Base-by-base conservation (phyloP, 805 yeast species). In the Teunomyces tritomae region DNA sequence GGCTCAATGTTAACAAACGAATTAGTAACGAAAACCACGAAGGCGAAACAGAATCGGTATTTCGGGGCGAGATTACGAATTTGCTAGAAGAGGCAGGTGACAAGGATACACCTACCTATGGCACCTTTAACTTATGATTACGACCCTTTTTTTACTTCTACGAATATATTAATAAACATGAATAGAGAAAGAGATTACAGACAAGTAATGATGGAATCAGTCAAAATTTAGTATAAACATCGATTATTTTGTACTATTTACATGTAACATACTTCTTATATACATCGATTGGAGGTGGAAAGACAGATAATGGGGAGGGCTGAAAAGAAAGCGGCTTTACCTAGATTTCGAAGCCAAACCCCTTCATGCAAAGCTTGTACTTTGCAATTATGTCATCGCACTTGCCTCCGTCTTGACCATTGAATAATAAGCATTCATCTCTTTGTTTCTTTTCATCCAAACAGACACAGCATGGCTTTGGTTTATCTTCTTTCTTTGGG, bases 401-500 rank as follows among this genome's bases (percentile, higher is more conserved):
- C 58, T 89, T 85, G 28, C 84, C 89, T 40, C 87, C 76, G 14
- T 90, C 97, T 56, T 85, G 85, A 42, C 96, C 97, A 58, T 87
- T 83, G 56, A 80, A 70, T 53, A 92, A 76, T 48, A 92, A 71
- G 64, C 98, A 94, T 60, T 90, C 91, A 61, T 92, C 99, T 62
- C 98, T 80, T 20, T 71, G 65, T 51, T 85, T 78, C 69, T 89
- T 89, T 61, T 89, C 89, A 29, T 86, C 87, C 57, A 84, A 79
- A 68, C 98, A 94, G 17, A 92, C 98, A 63, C 98, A 92, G 70
- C 99, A 92, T 49, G 99, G 97, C 71, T 91, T 92, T 54, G 96
- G 96, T 63, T 89, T 85, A 33, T 68, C 32, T 45, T 59, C 58
- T 47, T 63, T 49, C 10, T 47, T 50, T 14, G 33, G 37, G 40